Evolutionary conservation across 306 rosid genomes (phyloP).

Genomic region (Cyamopsis tetragonoloba): DNA sequence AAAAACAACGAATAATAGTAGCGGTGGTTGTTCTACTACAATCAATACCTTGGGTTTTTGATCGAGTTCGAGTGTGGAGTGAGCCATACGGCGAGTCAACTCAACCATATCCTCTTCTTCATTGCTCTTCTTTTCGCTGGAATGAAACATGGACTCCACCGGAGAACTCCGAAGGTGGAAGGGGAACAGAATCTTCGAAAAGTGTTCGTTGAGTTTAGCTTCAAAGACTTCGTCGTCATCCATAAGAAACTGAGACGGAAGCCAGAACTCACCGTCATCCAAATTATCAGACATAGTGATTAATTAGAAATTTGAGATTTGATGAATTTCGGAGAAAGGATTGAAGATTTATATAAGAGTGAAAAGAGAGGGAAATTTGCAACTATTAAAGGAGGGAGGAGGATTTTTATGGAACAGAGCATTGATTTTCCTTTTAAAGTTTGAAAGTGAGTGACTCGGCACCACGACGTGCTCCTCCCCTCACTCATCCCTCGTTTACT

Average conservation of each 20-base stretch:
- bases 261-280: constrained; percentile 72
- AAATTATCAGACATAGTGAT: constrained; percentile 43
- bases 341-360: not conserved
- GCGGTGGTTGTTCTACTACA: too few relatives aligned
- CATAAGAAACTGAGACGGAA: constrained; percentile 54
- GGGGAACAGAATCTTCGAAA: constrained; percentile 13
- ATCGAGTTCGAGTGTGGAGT: constrained; percentile 40
- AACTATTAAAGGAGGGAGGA: not conserved
- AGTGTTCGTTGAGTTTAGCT: too few relatives aligned
- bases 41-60: constrained; percentile 48
- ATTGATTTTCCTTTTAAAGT: not conserved
- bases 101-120: constrained; percentile 64
- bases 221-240: constrained; percentile 34
- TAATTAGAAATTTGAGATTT: not conserved
- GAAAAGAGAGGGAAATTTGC: not conserved
- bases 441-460: constrained; percentile 26
- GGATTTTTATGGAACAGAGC: not conserved
- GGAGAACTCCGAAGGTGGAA: constrained; percentile 43
- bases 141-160: constrained; percentile 46
- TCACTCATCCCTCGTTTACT: constrained; percentile 26
- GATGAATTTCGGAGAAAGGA: not conserved
- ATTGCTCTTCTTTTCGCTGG: constrained; percentile 72
- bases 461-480: constrained; percentile 26
- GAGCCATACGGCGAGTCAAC: constrained; percentile 54
- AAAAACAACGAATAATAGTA: too few relatives aligned